Evolutionary conservation across 768 basidiomycete species (phyloP).

Genomic region (Auricularia sp.): DNA sequence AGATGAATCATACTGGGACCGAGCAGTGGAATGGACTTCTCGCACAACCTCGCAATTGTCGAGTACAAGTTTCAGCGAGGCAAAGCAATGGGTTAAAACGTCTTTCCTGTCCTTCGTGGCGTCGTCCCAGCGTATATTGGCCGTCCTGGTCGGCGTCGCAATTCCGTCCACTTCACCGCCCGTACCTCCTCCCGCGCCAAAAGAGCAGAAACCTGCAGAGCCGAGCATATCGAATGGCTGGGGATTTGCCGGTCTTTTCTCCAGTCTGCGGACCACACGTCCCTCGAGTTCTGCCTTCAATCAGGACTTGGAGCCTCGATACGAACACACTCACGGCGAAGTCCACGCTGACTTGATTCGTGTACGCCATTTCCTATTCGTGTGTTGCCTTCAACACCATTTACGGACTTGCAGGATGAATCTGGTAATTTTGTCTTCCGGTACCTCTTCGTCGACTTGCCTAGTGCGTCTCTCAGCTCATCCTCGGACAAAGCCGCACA

Average conservation of each 20-base stretch:
- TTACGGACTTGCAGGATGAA: slow-evolving; percentile 41
- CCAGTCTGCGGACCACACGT: slow-evolving; percentile 41
- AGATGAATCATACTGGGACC: slow-evolving; percentile 1
- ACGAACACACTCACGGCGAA: background rate
- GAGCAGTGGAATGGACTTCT: slow-evolving; percentile 20
- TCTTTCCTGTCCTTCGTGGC: slow-evolving; percentile 9
- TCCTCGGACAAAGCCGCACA: slow-evolving; percentile 9
- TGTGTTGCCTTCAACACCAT: background rate
- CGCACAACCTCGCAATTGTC: slow-evolving; percentile 32
- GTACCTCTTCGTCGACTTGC: slow-evolving; percentile 70
- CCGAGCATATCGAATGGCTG: slow-evolving; percentile 27
- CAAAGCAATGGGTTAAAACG: slow-evolving; percentile 37
- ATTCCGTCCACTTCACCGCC: background rate
- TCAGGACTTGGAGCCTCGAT: background rate
- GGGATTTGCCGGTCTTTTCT: slow-evolving; percentile 59
- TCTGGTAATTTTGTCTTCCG: slow-evolving; percentile 71
- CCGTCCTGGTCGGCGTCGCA: slow-evolving; percentile 3
- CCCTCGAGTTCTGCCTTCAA: slow-evolving; percentile 10
- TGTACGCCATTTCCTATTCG: slow-evolving; percentile 15
- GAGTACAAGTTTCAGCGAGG: slow-evolving; percentile 48
- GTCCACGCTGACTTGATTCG: slow-evolving; percentile 6
- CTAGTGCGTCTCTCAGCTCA: slow-evolving; percentile 40
- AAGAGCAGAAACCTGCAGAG: slow-evolving; percentile 17
- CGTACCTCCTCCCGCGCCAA: slow-evolving; percentile 10
- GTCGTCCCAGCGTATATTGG: slow-evolving; percentile 1